phyloP scores from a whole-genome alignment of 345 rosid species.

The Gossypium raimondii region DNA sequence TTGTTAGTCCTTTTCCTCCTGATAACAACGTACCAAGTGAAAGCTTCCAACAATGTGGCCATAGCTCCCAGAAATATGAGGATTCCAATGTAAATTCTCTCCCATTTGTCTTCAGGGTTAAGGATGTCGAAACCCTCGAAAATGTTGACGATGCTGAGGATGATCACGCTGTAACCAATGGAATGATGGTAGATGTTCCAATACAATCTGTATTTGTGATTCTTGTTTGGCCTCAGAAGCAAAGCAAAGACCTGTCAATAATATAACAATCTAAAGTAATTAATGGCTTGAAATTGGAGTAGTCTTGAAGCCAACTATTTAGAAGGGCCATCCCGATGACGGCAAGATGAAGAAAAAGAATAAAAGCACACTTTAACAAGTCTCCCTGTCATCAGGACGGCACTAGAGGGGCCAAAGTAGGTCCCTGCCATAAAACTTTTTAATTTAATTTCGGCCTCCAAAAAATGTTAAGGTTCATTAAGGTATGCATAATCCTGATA shows the following conservation, averaged over 20 bases:
- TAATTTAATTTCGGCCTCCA: no score
- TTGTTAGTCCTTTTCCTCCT: conserved; percentile 46
- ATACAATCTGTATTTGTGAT: conserved; percentile 70
- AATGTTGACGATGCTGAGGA: conserved; percentile 57
- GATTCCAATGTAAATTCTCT: conserved; percentile 45
- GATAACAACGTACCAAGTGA: conserved; percentile 72
- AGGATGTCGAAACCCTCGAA: conserved; percentile 65
- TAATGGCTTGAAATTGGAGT: neutral
- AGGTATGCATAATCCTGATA: neutral
- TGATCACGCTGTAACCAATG: conserved; percentile 57
- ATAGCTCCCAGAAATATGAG: conserved; percentile 49
- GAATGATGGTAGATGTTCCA: conserved; percentile 94
- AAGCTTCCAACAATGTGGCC: conserved; percentile 47
- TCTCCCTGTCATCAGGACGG: no score
- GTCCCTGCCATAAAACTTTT: no score
- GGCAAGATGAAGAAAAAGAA: neutral
- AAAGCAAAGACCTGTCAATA: conserved; percentile 57
- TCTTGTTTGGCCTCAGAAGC: conserved; percentile 78
- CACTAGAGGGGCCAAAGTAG: no score
- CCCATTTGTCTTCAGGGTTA: conserved; percentile 55
- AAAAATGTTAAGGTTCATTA: neutral
- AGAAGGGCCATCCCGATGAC: neutral
- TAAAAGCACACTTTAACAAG: neutral
- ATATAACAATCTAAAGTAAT: neutral
- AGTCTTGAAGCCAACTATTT: neutral